These are phyloP conservation scores for Inonotus hispidus DNA, from an alignment of 1,284 basidiomycete genomes.

Conservation along the genomic window DNA sequence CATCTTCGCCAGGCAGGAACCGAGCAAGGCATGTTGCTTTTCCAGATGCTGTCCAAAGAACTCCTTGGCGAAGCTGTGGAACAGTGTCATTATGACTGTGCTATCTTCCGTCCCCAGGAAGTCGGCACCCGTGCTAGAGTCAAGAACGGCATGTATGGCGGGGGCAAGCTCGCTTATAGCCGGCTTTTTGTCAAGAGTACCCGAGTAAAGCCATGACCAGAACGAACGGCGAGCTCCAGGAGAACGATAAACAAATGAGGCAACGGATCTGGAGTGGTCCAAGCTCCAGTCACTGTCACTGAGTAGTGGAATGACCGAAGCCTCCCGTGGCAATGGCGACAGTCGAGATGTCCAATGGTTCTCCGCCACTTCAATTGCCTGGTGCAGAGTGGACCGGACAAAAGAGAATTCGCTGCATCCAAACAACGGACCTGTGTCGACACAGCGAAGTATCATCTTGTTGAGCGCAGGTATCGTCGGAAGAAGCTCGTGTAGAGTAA, in stretches of 20 bases:
- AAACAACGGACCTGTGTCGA: slow-evolving; percentile 9
- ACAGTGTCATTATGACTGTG: not conserved
- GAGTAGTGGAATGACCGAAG: slow-evolving; percentile 6
- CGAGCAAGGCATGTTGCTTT: not conserved
- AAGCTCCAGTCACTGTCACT: slow-evolving; percentile 9
- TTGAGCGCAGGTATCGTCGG: slow-evolving; percentile 1
- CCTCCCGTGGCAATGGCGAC: not conserved
- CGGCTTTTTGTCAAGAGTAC: not conserved
- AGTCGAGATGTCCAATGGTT: slow-evolving; percentile 12
- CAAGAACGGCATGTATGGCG: slow-evolving; percentile 3
- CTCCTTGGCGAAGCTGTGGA: not conserved
- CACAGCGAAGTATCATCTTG: slow-evolving; percentile 1
- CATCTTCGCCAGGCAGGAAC: not conserved
- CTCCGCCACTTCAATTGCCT: slow-evolving; percentile 6
- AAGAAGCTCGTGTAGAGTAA: not conserved
- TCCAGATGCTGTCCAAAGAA: not conserved
- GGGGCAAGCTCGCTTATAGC: not conserved
- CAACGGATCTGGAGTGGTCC: slow-evolving; percentile 7
- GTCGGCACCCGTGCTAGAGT: not conserved
- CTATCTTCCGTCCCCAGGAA: not conserved
- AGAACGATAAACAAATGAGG: slow-evolving; percentile 14
- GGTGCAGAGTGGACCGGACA: not conserved
- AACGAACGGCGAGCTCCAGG: slow-evolving; percentile 4
- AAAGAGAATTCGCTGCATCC: slow-evolving; percentile 9
- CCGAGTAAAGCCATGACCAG: slow-evolving; percentile 9